A percentile compares a stretch with the other conserved stretches of the same genome.
phyloP scores from a whole-genome alignment of 2,329 filamentous ascomycete species.

The Mycosphaerella sp. region DNA sequence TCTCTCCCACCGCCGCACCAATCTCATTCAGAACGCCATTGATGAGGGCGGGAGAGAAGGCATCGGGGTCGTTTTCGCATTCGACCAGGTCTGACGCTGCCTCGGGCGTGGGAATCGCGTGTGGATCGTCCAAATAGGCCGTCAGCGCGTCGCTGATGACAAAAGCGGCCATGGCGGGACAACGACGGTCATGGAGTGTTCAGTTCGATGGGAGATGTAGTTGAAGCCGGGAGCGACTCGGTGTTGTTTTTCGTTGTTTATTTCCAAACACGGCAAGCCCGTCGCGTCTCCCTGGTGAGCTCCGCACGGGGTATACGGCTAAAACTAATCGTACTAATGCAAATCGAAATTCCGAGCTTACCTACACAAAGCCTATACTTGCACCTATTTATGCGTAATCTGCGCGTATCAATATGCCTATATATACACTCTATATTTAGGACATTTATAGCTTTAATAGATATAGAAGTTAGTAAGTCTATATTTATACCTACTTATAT shows the following conservation, averaged over 20 bases:
- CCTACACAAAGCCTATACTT: too few relatives aligned
- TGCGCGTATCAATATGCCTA: too few relatives aligned
- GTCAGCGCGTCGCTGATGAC: conserved; percentile 96
- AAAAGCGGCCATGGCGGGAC: conserved; percentile 64
- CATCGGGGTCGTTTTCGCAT: conserved; percentile 86
- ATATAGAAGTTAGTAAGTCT: too few relatives aligned
- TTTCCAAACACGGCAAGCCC: not conserved
- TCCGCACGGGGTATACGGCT: too few relatives aligned
- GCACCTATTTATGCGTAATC: too few relatives aligned
- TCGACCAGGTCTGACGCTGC: conserved; percentile 77
- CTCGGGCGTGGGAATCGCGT: conserved; percentile 75
- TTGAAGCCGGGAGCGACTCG: not conserved
- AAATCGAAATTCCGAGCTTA: too few relatives aligned
- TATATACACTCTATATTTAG: too few relatives aligned
- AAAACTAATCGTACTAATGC: too few relatives aligned
- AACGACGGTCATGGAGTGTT: not conserved
- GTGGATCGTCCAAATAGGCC: conserved; percentile 90
- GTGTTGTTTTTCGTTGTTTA: not conserved
- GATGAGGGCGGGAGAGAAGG: conserved; percentile 69
- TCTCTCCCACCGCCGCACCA: conserved; percentile 85
- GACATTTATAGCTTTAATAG: too few relatives aligned
- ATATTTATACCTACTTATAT: too few relatives aligned
- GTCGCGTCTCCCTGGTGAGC: not conserved
- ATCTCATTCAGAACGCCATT: conserved; percentile 86
- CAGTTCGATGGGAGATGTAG: not conserved